phyloP scores from a whole-genome alignment of 176 grass and related monocot species.

The Canna indica region DNA sequence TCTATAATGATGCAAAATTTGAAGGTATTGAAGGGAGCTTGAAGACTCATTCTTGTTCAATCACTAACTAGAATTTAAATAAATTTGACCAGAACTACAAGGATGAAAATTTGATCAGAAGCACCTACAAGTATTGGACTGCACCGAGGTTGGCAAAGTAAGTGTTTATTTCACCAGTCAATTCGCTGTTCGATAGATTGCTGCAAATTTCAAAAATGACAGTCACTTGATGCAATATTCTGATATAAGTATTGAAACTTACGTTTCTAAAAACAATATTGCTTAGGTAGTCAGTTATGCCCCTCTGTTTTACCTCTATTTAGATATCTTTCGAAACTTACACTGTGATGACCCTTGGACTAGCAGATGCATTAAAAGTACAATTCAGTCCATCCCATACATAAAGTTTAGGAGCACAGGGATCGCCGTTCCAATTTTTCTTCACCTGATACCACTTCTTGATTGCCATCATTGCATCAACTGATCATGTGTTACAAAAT shows the following conservation, averaged over 20 bases:
- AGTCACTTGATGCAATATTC: not conserved
- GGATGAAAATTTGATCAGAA: not conserved
- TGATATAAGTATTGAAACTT: not conserved
- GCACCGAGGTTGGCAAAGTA: slow-evolving; percentile 29
- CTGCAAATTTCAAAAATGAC: slow-evolving; percentile 21
- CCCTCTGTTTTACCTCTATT: not conserved
- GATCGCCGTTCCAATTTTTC: slow-evolving; percentile 32
- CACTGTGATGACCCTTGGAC: slow-evolving; percentile 27
- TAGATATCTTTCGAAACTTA: not conserved
- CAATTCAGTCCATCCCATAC: slow-evolving; percentile 25
- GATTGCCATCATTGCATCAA: slow-evolving; percentile 26
- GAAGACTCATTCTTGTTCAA: too few species aligned
- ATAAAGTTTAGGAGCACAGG: slow-evolving; percentile 20
- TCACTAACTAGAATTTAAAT: too few species aligned
- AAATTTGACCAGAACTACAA: too few species aligned
- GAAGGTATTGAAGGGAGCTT: not conserved
- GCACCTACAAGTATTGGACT: slow-evolving; percentile 37
- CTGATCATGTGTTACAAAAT: not conserved
- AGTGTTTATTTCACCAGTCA: slow-evolving; percentile 29
- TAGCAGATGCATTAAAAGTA: not conserved
- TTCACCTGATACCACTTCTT: slow-evolving; percentile 19
- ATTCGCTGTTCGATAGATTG: slow-evolving; percentile 33
- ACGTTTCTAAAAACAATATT: too few species aligned
- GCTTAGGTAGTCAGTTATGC: too few species aligned
- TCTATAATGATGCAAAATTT: too few species aligned